Evolutionary conservation across 75 land plant species (phyloP).

Genomic region (Azolla pinnata): DNA sequence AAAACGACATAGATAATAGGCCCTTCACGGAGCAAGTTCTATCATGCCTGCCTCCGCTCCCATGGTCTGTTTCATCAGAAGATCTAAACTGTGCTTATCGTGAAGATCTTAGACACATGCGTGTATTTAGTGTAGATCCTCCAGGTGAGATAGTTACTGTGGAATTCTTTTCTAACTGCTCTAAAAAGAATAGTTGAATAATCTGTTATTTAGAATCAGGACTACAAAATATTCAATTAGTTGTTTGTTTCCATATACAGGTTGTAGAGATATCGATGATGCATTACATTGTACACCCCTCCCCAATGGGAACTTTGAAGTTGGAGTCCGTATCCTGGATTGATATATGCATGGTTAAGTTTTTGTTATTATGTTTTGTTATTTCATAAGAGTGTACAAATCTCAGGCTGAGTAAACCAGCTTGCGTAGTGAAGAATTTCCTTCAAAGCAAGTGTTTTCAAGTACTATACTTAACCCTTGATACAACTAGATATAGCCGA

Average conservation of each 20-base stretch:
- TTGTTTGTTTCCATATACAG: too few relatives aligned
- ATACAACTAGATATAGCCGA: constrained; percentile 89
- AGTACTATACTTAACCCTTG: too few relatives aligned
- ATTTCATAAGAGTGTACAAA: too few relatives aligned
- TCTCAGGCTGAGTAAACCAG: neutral
- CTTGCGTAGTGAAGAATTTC: constrained; percentile 1
- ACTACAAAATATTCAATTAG: too few relatives aligned
- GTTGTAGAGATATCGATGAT: constrained; percentile 99
- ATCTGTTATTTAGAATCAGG: too few relatives aligned
- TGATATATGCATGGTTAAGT: too few relatives aligned
- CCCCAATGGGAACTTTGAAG: constrained; percentile 84
- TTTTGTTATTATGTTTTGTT: too few relatives aligned
- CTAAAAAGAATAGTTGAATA: too few relatives aligned
- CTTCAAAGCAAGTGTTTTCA: constrained; percentile 13
- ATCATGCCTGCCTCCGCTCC: constrained; percentile 88
- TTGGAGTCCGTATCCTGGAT: constrained; percentile 96
- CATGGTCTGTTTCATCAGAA: constrained; percentile 76
- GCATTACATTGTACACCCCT: constrained; percentile 78
- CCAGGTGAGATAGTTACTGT: constrained; percentile 44
- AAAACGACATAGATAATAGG: constrained; percentile 80
- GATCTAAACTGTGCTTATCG: constrained; percentile 55
- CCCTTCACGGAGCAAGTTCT: constrained; percentile 92
- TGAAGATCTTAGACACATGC: constrained; percentile 64
- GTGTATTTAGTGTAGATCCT: constrained; percentile 94
- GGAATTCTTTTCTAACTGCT: too few relatives aligned